Conservation (phyloP, 257 asterid genomes). For the Rauvolfia tetraphylla region DNA sequence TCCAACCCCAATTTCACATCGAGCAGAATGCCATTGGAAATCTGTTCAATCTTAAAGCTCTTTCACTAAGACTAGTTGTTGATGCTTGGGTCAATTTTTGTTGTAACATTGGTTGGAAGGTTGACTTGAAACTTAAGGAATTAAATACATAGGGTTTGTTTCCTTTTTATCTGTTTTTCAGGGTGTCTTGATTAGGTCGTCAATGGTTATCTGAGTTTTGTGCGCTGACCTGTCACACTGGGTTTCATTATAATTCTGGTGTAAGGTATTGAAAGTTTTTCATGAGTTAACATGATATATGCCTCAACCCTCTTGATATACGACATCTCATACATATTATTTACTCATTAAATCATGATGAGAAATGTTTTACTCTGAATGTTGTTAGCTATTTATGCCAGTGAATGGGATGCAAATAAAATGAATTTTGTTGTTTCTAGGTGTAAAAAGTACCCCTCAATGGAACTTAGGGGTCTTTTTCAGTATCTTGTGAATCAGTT, state of each 20-base stretch:
- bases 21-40: too few species aligned
- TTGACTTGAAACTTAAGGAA: not conserved
- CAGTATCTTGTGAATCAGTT: constrained; percentile 97
- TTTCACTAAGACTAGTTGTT: not conserved
- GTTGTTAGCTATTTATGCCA: not conserved
- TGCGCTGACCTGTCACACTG: not conserved
- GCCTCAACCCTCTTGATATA: not conserved
- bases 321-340: not conserved
- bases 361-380: not conserved
- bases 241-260: not conserved
- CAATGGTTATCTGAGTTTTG: not conserved
- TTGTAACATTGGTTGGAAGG: not conserved
- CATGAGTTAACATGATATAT: not conserved
- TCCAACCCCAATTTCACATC: too few species aligned
- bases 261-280: not conserved
- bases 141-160: not conserved
- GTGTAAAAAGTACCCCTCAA: constrained; percentile 98
- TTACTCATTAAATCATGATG: not conserved
- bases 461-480: constrained; percentile 99
- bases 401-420: not conserved
- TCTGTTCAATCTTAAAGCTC: not conserved
- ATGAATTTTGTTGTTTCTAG: constrained; percentile 35
- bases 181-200: not conserved
- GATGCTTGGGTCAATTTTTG: not conserved
- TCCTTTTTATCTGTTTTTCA: not conserved